Evolutionary conservation across 2,329 filamentous ascomycete genomes (phyloP), one percentile per base, ranked within the genome.

Genomic region (Coniochaeta sp.): DNA sequence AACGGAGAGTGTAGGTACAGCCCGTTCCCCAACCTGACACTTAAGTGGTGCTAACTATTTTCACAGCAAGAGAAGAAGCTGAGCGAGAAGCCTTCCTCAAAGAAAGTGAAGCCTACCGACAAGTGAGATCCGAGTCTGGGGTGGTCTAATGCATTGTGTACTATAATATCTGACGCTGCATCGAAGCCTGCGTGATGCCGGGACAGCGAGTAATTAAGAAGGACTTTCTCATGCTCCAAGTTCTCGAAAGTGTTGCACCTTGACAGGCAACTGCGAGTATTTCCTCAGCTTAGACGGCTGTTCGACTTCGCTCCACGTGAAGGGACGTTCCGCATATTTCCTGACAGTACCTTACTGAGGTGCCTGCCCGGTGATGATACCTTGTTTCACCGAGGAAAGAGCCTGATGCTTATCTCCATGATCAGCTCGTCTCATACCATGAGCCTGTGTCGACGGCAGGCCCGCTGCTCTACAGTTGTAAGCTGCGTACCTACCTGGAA

Each of bases 61-160:
- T 17, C 14, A 8, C 59, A 72, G 66, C 63, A 73, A 58, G 67
- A 67, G 40, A 64, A 61, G 50, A 65, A 64, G 62, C 40, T 64
- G n/a, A 70, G 72, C 61, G 66, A 70, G 50, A 65, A 68, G 57
- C 62, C 58, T 22, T 44, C 26, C n/a, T 64, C 62, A 2, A 61
- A 63, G 60, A 59, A 59, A 16, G 62, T 65, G 16, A 58, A 64
- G 24, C 61, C 62, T 1, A 61, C 62, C n/a, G 44, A 63, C 44
- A 63, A 63, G 33, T 61, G 56, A 38, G 40, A 16, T 5, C 8
- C 1, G 31, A 36, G 34, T 14, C 52, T 56, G 2, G 38, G 38
- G 17, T 40, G 38, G 16, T 17, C 14, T 7, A 26, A 24, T 36
- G 8, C 5, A 24, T 11, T 12, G 26, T 36, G 54, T 50, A 59